These are phyloP conservation scores for Hanseniaspora mollemarum DNA, from an alignment of 805 yeast species.

Conservation along the genomic window DNA sequence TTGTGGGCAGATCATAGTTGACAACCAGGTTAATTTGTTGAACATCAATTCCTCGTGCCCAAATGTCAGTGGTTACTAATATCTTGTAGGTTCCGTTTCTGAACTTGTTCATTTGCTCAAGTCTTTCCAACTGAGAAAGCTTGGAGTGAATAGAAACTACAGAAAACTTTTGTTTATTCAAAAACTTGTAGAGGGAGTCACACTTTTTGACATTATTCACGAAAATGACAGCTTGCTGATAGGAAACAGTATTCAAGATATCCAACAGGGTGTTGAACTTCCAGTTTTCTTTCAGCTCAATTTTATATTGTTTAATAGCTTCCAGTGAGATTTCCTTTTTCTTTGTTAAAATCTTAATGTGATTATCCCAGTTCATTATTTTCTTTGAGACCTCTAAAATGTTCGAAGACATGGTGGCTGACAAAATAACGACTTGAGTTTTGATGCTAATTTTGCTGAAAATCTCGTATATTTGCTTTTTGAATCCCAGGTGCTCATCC, in stretches of 20 bases:
- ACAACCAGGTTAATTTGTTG: slow-evolving; percentile 94
- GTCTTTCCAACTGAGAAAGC: slow-evolving; percentile 88
- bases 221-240: slow-evolving; percentile 95
- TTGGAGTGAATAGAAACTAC: slow-evolving; percentile 95
- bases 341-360: slow-evolving; percentile 79
- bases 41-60: slow-evolving; percentile 97
- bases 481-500: slow-evolving; percentile 77
- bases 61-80: slow-evolving; percentile 83
- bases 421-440: slow-evolving; percentile 86
- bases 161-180: slow-evolving; percentile 71
- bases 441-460: slow-evolving; percentile 77
- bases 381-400: slow-evolving; percentile 82
- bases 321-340: slow-evolving; percentile 91
- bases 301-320: slow-evolving; percentile 86
- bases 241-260: slow-evolving; percentile 85
- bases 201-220: slow-evolving; percentile 94
- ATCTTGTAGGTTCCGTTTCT: slow-evolving; percentile 90
- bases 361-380: slow-evolving; percentile 78
- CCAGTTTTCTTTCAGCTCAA: slow-evolving; percentile 85
- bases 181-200: slow-evolving; percentile 69
- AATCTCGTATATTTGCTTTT: slow-evolving; percentile 89
- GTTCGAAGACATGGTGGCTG: slow-evolving; percentile 90
- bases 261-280: slow-evolving; percentile 92
- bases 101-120: slow-evolving; percentile 88
- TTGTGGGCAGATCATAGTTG: slow-evolving; percentile 83